These are phyloP conservation scores for Didymella pinodella DNA, from an alignment of 2,329 filamentous ascomycete genomes.

Conservation along the genomic window DNA sequence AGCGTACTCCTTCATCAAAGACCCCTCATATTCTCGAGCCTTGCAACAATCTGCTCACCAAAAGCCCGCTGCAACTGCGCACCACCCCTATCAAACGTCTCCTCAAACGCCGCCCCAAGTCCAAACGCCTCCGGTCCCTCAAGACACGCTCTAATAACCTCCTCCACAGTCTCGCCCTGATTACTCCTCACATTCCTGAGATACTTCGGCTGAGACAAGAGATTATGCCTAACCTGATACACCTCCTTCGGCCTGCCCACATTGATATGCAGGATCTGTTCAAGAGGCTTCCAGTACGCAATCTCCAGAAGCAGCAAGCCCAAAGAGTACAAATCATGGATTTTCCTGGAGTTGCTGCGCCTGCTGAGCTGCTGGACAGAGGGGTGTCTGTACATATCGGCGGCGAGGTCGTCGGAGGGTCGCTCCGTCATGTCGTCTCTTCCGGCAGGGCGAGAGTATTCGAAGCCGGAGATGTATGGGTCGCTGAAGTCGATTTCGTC, in stretches of 20 bases:
- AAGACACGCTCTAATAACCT: conserved; percentile 42
- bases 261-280: conserved; percentile 54
- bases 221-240: conserved; percentile 45
- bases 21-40: conserved; percentile 38
- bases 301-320: conserved; percentile 63
- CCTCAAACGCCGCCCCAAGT: too few species aligned
- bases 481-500: conserved; percentile 49
- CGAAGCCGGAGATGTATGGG: conserved; percentile 63
- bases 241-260: conserved; percentile 41
- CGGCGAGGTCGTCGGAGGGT: conserved; percentile 54
- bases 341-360: conserved; percentile 54
- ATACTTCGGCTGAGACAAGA: conserved; percentile 32
- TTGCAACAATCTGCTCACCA: conserved; percentile 43
- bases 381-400: conserved; percentile 63
- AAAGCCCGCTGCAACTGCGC: conserved; percentile 43
- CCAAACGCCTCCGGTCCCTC: conserved; percentile 41
- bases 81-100: not conserved
- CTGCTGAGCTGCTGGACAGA: conserved; percentile 51
- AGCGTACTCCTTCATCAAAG: too few species aligned
- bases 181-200: conserved; percentile 36
- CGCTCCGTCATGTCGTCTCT: conserved; percentile 62
- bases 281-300: conserved; percentile 61
- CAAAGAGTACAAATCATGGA: conserved; percentile 62
- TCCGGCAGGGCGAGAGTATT: conserved; percentile 61
- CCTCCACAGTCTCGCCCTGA: conserved; percentile 36